Percentiles rank a stretch among this genome's conserved stretches.
phyloP scores from a whole-genome alignment of 2,329 filamentous ascomycete genomes.

The Samsoniella hepiali region DNA sequence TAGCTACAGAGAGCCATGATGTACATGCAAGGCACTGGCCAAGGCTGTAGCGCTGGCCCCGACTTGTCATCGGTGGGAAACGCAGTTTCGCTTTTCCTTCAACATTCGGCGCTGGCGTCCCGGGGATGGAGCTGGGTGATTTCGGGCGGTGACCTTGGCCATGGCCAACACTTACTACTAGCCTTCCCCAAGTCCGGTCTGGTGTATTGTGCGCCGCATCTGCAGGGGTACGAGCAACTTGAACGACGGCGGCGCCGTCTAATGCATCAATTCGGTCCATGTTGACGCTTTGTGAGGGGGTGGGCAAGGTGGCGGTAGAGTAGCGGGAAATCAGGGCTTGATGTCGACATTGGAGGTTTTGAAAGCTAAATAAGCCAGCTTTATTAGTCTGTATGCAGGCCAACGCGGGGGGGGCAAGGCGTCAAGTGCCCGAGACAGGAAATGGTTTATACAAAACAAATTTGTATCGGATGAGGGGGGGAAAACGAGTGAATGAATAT shows the following conservation, averaged over 20 bases:
- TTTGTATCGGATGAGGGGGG: too few species aligned
- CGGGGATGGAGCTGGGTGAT: not conserved
- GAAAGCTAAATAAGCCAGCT: not conserved
- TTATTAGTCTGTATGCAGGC: not conserved
- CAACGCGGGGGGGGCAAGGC: too few species aligned
- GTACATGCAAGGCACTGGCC: constrained; percentile 3
- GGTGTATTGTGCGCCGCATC: not conserved
- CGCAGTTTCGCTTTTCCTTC: not conserved
- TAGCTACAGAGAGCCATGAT: constrained; percentile 1
- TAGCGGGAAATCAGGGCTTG: not conserved
- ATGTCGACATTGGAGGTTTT: not conserved
- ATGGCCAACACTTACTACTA: not conserved
- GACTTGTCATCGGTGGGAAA: not conserved
- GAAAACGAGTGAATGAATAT: too few species aligned
- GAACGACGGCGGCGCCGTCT: not conserved
- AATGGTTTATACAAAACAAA: not conserved
- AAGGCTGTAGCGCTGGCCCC: not conserved
- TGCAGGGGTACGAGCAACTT: not conserved
- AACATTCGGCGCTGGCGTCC: not conserved
- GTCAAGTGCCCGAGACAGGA: not conserved
- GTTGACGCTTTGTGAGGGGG: not conserved
- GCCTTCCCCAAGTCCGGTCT: not conserved
- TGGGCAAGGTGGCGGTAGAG: not conserved
- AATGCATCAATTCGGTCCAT: not conserved
- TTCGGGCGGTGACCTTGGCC: not conserved